Percentiles rank a stretch among this genome's conserved stretches.
Conservation (phyloP, 2,329 filamentous ascomycete genomes). For the Aurifilum marmelostoma region DNA sequence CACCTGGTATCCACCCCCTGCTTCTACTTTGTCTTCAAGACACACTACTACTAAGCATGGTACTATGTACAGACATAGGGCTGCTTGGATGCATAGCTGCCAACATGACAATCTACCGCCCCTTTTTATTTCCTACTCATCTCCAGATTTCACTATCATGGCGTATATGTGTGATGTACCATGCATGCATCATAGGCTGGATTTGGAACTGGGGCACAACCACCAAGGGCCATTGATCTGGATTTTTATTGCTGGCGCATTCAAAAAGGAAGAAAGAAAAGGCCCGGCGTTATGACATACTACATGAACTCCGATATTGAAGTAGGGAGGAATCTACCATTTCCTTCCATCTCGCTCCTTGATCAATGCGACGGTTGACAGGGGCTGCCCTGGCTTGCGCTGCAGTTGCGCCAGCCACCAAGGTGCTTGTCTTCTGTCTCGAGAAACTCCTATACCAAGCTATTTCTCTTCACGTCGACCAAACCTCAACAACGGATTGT, state of each 20-base stretch:
- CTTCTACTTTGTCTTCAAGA: too few species aligned
- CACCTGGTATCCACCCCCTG: too few species aligned
- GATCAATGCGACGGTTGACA: neutral
- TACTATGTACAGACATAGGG: too few species aligned
- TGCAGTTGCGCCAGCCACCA: too few species aligned
- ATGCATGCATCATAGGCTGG: neutral
- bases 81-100: neutral
- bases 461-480: neutral
- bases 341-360: neutral
- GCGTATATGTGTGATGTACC: neutral
- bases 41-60: neutral
- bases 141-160: neutral
- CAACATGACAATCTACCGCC: neutral
- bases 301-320: too few species aligned
- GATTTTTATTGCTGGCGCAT: too few species aligned
- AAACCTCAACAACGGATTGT: too few species aligned
- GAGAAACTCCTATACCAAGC: neutral
- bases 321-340: neutral
- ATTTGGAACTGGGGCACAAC: neutral
- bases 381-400: too few species aligned
- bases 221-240: neutral
- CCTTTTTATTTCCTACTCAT: neutral
- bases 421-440: too few species aligned
- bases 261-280: neutral
- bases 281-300: too few species aligned